Evolutionary conservation across 2,329 filamentous ascomycete genomes (phyloP).

Genomic region (Laburnicola sp.): DNA sequence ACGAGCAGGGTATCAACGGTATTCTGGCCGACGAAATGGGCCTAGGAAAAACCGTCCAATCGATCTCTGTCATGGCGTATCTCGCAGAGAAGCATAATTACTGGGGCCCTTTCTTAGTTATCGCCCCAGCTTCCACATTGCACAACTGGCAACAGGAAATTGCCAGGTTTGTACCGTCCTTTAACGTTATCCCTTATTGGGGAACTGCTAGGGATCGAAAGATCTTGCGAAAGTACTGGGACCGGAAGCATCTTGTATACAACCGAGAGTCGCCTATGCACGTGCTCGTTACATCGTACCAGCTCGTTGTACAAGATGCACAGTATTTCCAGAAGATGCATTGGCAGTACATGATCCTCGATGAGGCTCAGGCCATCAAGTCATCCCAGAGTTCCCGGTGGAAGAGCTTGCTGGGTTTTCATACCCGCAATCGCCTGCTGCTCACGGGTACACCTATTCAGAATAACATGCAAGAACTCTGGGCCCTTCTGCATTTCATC

Average conservation of each 20-base stretch:
- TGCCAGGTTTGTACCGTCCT: slow-evolving; percentile 85
- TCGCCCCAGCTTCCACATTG: slow-evolving; percentile 91
- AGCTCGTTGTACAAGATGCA: slow-evolving; percentile 92
- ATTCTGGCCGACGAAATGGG: slow-evolving; percentile 99
- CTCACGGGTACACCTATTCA: slow-evolving; percentile 97
- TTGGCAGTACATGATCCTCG: slow-evolving; percentile 99
- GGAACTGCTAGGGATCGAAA: slow-evolving; percentile 92
- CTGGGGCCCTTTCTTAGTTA: slow-evolving; percentile 96
- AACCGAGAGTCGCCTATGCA: slow-evolving; percentile 92
- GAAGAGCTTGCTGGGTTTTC: slow-evolving; percentile 93
- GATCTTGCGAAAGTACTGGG: slow-evolving; percentile 97
- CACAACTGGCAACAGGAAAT: slow-evolving; percentile 99
- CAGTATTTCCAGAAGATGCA: slow-evolving; percentile 99
- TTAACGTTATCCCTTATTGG: slow-evolving; percentile 98
- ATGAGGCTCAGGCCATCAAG: slow-evolving; percentile 98
- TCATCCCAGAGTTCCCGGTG: slow-evolving; percentile 94
- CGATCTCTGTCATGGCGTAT: slow-evolving; percentile 98
- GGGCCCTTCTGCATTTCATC: slow-evolving; percentile 97
- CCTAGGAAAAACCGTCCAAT: slow-evolving; percentile 98
- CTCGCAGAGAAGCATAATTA: slow-evolving; percentile 96
- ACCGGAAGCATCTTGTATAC: slow-evolving; percentile 95
- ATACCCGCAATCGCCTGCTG: slow-evolving; percentile 90
- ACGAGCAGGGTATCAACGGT: slow-evolving; percentile 99
- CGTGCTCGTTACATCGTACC: slow-evolving; percentile 94
- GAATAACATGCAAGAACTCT: slow-evolving; percentile 99